Evolutionary conservation across 768 basidiomycete species (phyloP).

Genomic region (Tephrocybe rancida): DNA sequence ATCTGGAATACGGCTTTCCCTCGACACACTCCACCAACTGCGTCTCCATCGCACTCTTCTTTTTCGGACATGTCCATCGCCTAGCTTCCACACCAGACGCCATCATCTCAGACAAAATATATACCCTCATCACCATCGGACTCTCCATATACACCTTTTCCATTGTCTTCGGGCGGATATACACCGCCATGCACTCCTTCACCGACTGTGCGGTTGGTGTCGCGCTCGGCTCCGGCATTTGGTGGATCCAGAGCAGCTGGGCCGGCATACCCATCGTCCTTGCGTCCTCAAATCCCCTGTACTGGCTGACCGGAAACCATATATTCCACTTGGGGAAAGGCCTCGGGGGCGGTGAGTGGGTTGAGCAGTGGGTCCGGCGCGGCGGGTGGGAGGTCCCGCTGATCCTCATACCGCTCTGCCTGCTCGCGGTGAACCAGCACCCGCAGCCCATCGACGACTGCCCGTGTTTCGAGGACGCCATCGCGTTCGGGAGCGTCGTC

Average conservation of each 20-base stretch:
- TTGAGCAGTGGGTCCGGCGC: constrained; percentile 35
- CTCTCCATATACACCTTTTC: constrained; percentile 64
- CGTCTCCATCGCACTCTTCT: constrained; percentile 85
- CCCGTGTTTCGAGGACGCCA: constrained; percentile 97
- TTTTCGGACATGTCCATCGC: constrained; percentile 61
- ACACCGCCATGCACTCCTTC: constrained; percentile 89
- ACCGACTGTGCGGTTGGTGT: constrained; percentile 70
- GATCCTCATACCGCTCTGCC: constrained; percentile 59
- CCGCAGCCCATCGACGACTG: constrained; percentile 96
- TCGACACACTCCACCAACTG: constrained; percentile 94
- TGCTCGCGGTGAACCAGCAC: constrained; percentile 83
- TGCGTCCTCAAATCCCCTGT: constrained; percentile 30
- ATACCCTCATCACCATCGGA: constrained; percentile 40
- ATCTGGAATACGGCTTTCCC: constrained; percentile 93
- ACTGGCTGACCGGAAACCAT: constrained; percentile 21
- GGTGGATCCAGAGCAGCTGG: constrained; percentile 60
- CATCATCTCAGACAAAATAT: constrained; percentile 48
- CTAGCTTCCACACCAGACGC: constrained; percentile 41
- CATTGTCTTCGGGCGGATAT: constrained; percentile 80
- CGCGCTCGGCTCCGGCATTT: constrained; percentile 66
- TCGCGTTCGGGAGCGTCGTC: constrained; percentile 86
- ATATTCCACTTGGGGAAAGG: constrained; percentile 39
- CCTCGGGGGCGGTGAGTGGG: constrained; percentile 33
- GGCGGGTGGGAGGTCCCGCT: constrained; percentile 62
- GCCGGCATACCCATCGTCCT: constrained; percentile 37